Evolutionary conservation across 352 stramenopile genomes (phyloP), one percentile per base, ranked within the genome.

Genomic region (Phytophthora idaei): DNA sequence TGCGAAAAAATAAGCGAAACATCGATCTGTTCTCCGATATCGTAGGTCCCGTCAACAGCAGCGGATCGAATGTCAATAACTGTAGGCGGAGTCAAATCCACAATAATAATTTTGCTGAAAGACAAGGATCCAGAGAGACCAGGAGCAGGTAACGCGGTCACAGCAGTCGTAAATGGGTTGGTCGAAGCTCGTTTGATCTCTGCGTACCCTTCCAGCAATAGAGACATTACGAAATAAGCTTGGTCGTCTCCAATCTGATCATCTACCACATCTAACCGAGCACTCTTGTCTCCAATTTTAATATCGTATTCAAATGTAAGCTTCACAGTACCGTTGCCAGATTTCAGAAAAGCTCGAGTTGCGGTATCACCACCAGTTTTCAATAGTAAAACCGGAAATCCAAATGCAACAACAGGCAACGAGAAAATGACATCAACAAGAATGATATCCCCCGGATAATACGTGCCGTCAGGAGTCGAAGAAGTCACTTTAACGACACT

Each of bases 381-480:
- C 3, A 93, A 36, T 0, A 75, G 31, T 4, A 93, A 21, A 1
- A 76, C 58, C 3, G 85, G 83, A 9, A 65, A 71, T 0, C 83
- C 84, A 59, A 79, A 81, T 11, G 90, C 84, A 0, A 85, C 41
- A 0, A 94, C 86, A 4, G 82, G 84, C 27, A 92, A 49, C 1
- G 86, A 86, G 46, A 94, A 94, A 3, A 71, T 57, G 1, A 94
- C 71, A 7, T 81, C 59, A 17, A 94, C 62, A 0, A 78, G 57
- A 12, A 94, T 68, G 0, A 56, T 72, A 37, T 94, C 86, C 2
- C 86, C 86, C 10, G 77, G 71, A 47, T 76, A 87, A 45, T 90
- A 92, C 7, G 63, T 83, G 1, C 73, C 85, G 54, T 88, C 71
- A 0, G 72, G 17, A 5, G 57, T 77, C 14, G 63, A 25, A 0